Conservation (phyloP, 129 eudicot genomes). For the Tagetes patula region DNA sequence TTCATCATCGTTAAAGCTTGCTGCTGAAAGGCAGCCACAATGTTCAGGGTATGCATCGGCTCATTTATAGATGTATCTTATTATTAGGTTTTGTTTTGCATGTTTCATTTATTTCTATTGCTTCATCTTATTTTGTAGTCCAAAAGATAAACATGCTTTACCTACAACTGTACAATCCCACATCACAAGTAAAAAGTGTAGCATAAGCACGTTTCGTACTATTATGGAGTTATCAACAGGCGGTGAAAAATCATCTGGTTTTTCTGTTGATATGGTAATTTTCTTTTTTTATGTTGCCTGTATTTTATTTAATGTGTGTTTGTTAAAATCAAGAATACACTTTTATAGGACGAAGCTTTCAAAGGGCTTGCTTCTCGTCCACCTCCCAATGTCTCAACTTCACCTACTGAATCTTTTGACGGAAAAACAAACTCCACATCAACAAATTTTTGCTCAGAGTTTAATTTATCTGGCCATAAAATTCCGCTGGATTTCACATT, state of each 20-base stretch:
- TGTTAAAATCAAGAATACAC: background rate
- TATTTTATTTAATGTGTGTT: background rate
- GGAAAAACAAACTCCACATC: conserved; percentile 25
- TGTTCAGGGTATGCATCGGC: conserved; percentile 41
- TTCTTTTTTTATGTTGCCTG: background rate
- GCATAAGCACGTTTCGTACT: conserved; percentile 57
- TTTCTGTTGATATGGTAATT: conserved; percentile 76
- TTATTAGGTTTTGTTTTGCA: conserved; percentile 2
- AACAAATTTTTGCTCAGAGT: conserved; percentile 52
- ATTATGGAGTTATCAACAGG: conserved; percentile 61
- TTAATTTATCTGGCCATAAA: conserved; percentile 50
- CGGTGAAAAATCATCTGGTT: conserved; percentile 44
- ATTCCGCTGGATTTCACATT: conserved; percentile 87
- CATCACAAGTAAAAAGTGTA: conserved; percentile 36
- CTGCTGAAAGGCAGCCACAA: conserved; percentile 42
- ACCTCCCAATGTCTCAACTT: conserved; percentile 45
- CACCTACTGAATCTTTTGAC: conserved; percentile 36
- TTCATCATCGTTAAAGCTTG: conserved; percentile 36
- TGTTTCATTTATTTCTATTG: conserved; percentile 4
- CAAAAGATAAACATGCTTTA: conserved; percentile 40
- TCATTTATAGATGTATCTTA: background rate
- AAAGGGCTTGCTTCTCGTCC: conserved; percentile 66
- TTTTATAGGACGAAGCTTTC: conserved; percentile 70
- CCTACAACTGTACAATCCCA: conserved; percentile 34
- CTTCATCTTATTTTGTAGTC: conserved; percentile 37